Conservation (phyloP, 2,329 filamentous ascomycete genomes). For the Colletotrichum navitas region DNA sequence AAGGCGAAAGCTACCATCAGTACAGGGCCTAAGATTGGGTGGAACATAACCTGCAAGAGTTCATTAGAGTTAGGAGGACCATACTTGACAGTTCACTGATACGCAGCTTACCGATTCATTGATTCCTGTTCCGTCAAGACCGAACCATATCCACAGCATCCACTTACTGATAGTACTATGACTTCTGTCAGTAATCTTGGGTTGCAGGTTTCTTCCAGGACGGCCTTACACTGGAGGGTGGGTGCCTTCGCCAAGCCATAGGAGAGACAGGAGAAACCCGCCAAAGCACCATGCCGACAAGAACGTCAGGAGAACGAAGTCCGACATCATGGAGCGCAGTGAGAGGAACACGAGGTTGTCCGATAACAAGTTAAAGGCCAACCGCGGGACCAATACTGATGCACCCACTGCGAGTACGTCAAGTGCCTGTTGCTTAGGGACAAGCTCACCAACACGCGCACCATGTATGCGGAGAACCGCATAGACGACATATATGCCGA, state of each 20-base stretch:
- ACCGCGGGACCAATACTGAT: slow-evolving; percentile 80
- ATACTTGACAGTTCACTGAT: neutral
- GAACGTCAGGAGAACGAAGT: slow-evolving; percentile 83
- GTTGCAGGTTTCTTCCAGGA: too few species aligned
- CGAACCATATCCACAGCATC: slow-evolving; percentile 96
- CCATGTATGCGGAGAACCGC: slow-evolving; percentile 76
- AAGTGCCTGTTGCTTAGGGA: slow-evolving; percentile 74
- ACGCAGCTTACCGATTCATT: slow-evolving; percentile 61
- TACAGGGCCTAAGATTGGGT: slow-evolving; percentile 81
- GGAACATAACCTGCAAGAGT: slow-evolving; percentile 71
- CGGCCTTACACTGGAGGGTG: slow-evolving; percentile 67
- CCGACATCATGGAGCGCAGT: slow-evolving; percentile 85
- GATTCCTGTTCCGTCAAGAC: slow-evolving; percentile 79
- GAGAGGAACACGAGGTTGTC: slow-evolving; percentile 89
- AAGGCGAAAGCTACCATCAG: slow-evolving; percentile 89
- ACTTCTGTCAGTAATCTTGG: slow-evolving; percentile 10
- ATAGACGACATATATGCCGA: slow-evolving; percentile 78
- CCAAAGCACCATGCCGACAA: slow-evolving; percentile 87
- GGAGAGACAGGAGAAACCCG: slow-evolving; percentile 82
- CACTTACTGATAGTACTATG: slow-evolving; percentile 80
- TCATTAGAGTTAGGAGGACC: slow-evolving; percentile 37
- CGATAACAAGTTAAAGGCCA: slow-evolving; percentile 86
- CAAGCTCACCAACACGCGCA: slow-evolving; percentile 62
- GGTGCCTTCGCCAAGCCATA: slow-evolving; percentile 78
- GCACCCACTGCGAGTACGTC: slow-evolving; percentile 85